Evolutionary conservation across 2,329 filamentous ascomycete genomes (phyloP).

Genomic region (Diplodia corticola): DNA sequence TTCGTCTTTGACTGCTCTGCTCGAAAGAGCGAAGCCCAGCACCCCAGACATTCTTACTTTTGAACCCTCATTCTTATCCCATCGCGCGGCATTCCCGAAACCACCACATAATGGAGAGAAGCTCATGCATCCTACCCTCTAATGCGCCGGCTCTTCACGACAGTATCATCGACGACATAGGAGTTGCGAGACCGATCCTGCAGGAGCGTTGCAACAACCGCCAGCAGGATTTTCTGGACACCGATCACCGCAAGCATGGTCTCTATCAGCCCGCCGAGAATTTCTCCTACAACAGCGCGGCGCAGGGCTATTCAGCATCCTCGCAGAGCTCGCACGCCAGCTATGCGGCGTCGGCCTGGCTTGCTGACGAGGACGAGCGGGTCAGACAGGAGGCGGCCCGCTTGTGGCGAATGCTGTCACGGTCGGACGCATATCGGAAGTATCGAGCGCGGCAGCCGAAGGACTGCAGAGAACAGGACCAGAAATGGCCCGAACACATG

Average conservation of each 20-base stretch:
- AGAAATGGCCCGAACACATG: slow-evolving; percentile 51
- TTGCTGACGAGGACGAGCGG: slow-evolving; percentile 21
- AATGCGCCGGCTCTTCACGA: slow-evolving; percentile 43
- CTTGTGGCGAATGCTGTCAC: slow-evolving; percentile 34
- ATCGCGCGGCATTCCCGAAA: slow-evolving; percentile 25
- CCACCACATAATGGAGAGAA: slow-evolving; percentile 26
- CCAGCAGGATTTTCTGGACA: slow-evolving; percentile 36
- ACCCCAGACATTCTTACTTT: slow-evolving; percentile 46
- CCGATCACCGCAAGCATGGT: slow-evolving; percentile 33
- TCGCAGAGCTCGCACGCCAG: slow-evolving; percentile 3
- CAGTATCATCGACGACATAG: slow-evolving; percentile 27
- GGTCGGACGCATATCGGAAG: slow-evolving; percentile 47
- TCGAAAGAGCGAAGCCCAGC: slow-evolving; percentile 26
- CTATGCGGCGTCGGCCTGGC: slow-evolving; percentile 1
- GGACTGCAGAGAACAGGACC: slow-evolving; percentile 35
- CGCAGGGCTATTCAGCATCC: slow-evolving; percentile 7
- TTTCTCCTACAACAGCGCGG: slow-evolving; percentile 8
- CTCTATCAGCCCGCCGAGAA: slow-evolving; percentile 22
- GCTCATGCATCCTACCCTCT: slow-evolving; percentile 44
- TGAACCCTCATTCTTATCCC: slow-evolving; percentile 27
- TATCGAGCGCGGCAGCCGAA: slow-evolving; percentile 46
- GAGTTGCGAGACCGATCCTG: slow-evolving; percentile 37
- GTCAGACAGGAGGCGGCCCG: slow-evolving; percentile 28
- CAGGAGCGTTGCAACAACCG: slow-evolving; percentile 47
- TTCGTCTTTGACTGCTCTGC: slow-evolving; percentile 32